A percentile compares a stretch with the other conserved stretches of the same genome.
phyloP scores from a whole-genome alignment of 352 stramenopile species.

The Pythium monospermum region DNA sequence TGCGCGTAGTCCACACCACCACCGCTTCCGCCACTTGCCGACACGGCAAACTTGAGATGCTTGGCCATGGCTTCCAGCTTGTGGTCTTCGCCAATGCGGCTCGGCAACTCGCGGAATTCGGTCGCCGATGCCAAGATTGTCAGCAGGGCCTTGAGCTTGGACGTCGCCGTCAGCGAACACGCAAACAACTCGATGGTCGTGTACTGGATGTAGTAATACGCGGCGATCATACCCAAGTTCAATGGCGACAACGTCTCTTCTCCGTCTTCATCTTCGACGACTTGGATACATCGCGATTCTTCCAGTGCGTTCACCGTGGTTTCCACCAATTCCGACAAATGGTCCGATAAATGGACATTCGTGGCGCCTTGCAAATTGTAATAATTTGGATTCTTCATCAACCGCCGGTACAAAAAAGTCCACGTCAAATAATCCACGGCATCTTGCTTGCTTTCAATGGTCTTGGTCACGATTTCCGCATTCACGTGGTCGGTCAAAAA shows the following conservation, averaged over 20 bases:
- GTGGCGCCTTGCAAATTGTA: conserved; percentile 96
- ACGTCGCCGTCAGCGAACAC: conserved; percentile 94
- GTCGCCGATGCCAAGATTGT: conserved; percentile 96
- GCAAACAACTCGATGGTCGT: conserved; percentile 99
- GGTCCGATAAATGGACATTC: conserved; percentile 94
- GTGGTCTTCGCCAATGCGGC: conserved; percentile 93
- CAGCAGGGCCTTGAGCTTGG: conserved; percentile 94
- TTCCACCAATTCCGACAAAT: conserved; percentile 99
- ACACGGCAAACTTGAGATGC: conserved; percentile 91
- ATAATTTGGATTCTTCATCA: conserved; percentile 99
- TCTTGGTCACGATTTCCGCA: conserved; percentile 98
- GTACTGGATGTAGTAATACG: conserved; percentile 99
- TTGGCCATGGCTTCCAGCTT: conserved; percentile 91
- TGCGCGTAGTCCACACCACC: conserved; percentile 94
- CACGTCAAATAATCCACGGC: conserved; percentile 99
- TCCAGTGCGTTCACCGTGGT: conserved; percentile 95
- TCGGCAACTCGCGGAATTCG: conserved; percentile 94
- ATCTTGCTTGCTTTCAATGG: conserved; percentile 98
- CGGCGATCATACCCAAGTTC: conserved; percentile 99
- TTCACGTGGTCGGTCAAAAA: conserved; percentile 99
- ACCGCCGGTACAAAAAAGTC: conserved; percentile 98
- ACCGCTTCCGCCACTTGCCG: conserved; percentile 63
- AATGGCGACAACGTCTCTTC: conserved; percentile 92
- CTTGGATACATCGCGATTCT: conserved; percentile 94
- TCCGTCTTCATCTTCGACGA: conserved; percentile 89